Conservation (phyloP, 1,284 basidiomycete species). For the Papiliotrema fonsecae region DNA sequence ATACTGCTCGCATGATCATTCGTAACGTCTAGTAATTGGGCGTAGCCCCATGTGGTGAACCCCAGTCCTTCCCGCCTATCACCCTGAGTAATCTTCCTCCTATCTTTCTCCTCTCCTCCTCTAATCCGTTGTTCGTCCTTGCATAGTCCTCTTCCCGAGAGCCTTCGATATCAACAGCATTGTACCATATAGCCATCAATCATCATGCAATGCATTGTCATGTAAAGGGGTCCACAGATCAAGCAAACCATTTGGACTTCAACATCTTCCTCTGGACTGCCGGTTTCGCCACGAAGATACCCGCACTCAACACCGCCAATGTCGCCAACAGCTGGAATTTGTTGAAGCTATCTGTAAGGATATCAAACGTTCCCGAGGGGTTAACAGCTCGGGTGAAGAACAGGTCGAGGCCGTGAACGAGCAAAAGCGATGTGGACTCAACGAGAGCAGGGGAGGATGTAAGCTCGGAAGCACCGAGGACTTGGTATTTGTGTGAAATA, state of each 20-base stretch:
- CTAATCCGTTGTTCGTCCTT: too few relatives aligned
- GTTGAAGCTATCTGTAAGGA: conserved; percentile 87
- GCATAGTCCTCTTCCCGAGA: too few relatives aligned
- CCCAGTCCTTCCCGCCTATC: too few relatives aligned
- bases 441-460: conserved; percentile 74
- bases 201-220: neutral
- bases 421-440: conserved; percentile 86
- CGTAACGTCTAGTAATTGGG: conserved; percentile 38
- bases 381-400: conserved; percentile 72
- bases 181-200: too few relatives aligned
- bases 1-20: conserved; percentile 52
- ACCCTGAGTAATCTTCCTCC: too few relatives aligned
- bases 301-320: conserved; percentile 63
- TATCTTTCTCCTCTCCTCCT: too few relatives aligned
- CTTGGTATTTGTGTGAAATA: conserved; percentile 73
- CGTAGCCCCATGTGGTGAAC: too few relatives aligned
- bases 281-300: conserved; percentile 65
- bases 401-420: conserved; percentile 79
- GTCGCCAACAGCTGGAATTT: conserved; percentile 87
- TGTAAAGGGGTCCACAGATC: too few relatives aligned
- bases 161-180: too few relatives aligned
- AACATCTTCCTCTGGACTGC: conserved; percentile 41
- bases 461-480: conserved; percentile 62
- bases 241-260: conserved; percentile 44
- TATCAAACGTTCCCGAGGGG: conserved; percentile 87